phyloP scores from a whole-genome alignment of 2,329 filamentous ascomycete species.

The Alternaria sp. region DNA sequence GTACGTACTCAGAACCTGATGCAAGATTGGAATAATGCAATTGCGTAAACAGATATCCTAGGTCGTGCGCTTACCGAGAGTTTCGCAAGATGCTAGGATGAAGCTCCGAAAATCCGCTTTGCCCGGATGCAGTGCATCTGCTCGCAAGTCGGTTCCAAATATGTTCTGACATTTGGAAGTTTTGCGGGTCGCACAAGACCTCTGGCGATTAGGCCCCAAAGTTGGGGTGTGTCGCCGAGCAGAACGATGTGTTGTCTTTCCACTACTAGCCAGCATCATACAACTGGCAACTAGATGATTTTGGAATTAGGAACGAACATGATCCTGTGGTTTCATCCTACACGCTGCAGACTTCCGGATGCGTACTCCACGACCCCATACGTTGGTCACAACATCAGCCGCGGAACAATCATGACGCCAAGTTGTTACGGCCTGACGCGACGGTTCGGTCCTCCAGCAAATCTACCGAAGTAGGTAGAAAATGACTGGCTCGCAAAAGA shows the following conservation, averaged over 20 bases:
- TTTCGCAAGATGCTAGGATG: neutral
- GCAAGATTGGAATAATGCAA: neutral
- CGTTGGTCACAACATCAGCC: slow-evolving; percentile 3
- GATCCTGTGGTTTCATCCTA: neutral
- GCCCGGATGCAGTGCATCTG: neutral
- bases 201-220: neutral
- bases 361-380: neutral
- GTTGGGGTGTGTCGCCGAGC: neutral
- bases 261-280: neutral
- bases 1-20: neutral
- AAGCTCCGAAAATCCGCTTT: neutral
- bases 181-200: neutral
- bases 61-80: neutral
- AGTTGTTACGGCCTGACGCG: neutral
- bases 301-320: neutral
- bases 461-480: neutral
- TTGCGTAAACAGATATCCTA: neutral
- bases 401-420: neutral
- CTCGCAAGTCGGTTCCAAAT: neutral
- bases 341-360: neutral
- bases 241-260: neutral
- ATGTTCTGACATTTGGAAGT: neutral
- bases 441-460: neutral
- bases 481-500: neutral
- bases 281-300: neutral